Evolutionary conservation across 1,284 basidiomycete genomes (phyloP), one percentile per base, ranked within the genome.

Genomic region (Fomitopsis pinicola): DNA sequence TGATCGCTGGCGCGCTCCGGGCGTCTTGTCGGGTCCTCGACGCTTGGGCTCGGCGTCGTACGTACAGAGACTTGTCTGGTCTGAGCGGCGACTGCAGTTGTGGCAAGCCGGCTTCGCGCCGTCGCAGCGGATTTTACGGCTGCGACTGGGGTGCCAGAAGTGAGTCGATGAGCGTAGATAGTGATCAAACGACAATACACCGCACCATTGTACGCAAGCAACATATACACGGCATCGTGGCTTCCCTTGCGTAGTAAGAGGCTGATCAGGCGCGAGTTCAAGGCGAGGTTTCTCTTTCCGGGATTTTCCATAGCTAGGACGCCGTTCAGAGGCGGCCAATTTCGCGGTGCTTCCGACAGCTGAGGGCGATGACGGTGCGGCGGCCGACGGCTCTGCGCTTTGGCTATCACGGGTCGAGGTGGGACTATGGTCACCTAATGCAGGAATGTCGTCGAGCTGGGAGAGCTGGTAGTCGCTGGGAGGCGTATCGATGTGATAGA

Each of bases 81-180:
- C 67, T 14, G 66, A 59, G 50, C 85, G 79, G 59, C 82, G 83
- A 57, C 75, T 73, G 68, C 89, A 92, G 68, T 90, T 91, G 68
- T 87, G 81, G 69, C 90, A 92, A 14, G 78, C 69, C 9, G 90
- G 91, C 65, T 87, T 89, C 15, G 85, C 85, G 57, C 91, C 91
- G 71, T 92, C 90, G 70, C 90, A 92, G 14, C 89, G 85, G 65
- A 89, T 91, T 72, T 92, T 92, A 36, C 89, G 82, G 33, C 78
- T 81, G 38, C 90, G 89, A 69, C 89, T 92, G 65, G 42, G 30
- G 59, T 14, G 35, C 26, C 28, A 50, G 58, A 48, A 50, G 45
- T 45, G 26, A 55, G 48, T 36, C 28, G 48, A 50, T 50, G 48
- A 1, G 48, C 28, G 28, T 22, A 50, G 48, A 42, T 36, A 30